Evolutionary conservation across 1,284 basidiomycete genomes (phyloP), one percentile per base, ranked within the genome.

Genomic region (Prillingera fragicola): DNA sequence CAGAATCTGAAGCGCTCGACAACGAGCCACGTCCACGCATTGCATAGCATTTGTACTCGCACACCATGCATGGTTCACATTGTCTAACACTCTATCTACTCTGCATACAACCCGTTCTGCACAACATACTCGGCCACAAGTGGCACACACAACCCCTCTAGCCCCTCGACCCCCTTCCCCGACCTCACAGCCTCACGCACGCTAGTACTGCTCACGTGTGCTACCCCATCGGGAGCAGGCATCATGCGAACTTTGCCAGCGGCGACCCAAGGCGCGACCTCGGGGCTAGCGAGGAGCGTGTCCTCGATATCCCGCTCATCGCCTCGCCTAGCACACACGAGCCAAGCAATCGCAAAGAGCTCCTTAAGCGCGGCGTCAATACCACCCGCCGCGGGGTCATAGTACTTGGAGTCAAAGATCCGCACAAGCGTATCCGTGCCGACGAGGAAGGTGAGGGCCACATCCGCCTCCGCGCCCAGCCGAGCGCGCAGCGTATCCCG

Each of bases 351-450:
- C 22, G 21, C 24, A 45, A 62, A 63, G 41, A 63, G 61, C 8
- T 40, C 24, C 3, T 34, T 26, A 3, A 67, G 45, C 2, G 56
- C 55, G 3, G 66, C 62, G 18, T 74, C 71, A 35, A 77, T 76
- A 3, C 70, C 58, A 2, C 50, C 67, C 0, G 58, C 37, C 28
- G 2, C 56, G 8, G 62, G 58, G n/a, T n/a, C n/a, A 60, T 96
- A 96, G 69, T 90, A 97, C 28, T 80, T 79, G 1, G 82, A 78
- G 13, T 83, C 79, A 45, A 95, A 83, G 38, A 96, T 78, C 8
- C 94, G 82, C 45, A 83, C 79, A 23, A 97, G 77, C 1, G 94
- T 98, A 63, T 98, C 94, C 42, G 82, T 80, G 8, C 92, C 92
- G 43, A 94, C 73, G 19, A 88, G 69, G 51, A 70, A 72, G 1